Base-by-base conservation (phyloP, 805 yeast species). In the Yamadazyma phyllophila region DNA sequence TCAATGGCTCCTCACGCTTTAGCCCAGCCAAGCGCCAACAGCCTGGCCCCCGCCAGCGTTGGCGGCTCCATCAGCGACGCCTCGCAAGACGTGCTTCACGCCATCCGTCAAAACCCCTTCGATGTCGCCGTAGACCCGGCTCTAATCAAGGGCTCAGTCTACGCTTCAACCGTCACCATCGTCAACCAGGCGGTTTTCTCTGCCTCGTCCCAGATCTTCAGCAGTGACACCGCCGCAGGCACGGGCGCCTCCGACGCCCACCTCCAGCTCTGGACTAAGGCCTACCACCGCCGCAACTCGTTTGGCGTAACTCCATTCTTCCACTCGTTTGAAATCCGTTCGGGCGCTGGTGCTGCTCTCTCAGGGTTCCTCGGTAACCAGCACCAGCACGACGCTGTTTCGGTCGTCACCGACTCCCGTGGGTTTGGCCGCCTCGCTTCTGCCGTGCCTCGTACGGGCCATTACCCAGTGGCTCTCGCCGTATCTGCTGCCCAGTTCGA, bases 271-370 rank as follows among this genome's bases (percentile, higher is more conserved):
- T 89, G 96, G 96, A 60, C 74, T 36, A 62, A 69, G 38, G 63
- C 72, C 40, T 71, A 71, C 58, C 75, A 78, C 57, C 57, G 74
- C 37, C 58, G 61, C 33, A 84, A 85, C 59, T 69, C 79, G 11
- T 59, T 64, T 38, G 82, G 82, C 17, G 65, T 62, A n/a, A 79
- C 82, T 44, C 94, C 95, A 24, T 71, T 72, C 44, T 65, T 84
- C 54, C 72, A 80, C 59, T 69, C 77, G 51, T 64, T 84, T 46
- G 89, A 90, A 59, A 78, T 88, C 46, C 81, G 96, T 62, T 71
- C 85, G 2, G 97, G 97, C 56, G 94, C 96, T 27, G 88, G 92
- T 38, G 76, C 81, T 50, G 78, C 87, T 24, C 76, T 92, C 38
- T 69, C 87, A 41, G 97, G 97, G 32, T 91, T 83, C 66, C 63